Evolutionary conservation across 352 stramenopile genomes (phyloP).

Genomic region (Globisporangium abappressorium): DNA sequence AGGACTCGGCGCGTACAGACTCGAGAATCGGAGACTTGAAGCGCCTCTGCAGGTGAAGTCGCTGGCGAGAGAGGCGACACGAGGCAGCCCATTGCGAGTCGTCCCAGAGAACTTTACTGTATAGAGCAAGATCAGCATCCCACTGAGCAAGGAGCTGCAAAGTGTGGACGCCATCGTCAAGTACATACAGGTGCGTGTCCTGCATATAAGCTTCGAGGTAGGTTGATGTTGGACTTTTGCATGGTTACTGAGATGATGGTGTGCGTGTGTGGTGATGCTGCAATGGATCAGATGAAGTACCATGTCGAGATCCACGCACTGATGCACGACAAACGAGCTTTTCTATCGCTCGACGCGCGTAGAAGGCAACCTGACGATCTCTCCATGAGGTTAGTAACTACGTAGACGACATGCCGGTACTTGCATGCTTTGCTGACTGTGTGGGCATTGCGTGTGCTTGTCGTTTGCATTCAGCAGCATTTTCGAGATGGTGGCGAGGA

Average conservation of each 20-base stretch:
- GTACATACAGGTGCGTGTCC: conserved; percentile 27
- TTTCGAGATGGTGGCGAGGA: conserved; percentile 7
- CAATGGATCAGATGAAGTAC: conserved; percentile 6
- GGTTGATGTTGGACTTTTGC: not conserved
- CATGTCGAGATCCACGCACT: conserved; percentile 15
- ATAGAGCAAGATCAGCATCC: conserved; percentile 35
- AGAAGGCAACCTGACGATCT: not conserved
- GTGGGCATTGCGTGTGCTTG: not conserved
- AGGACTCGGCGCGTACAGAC: conserved; percentile 6
- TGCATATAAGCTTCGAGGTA: not conserved
- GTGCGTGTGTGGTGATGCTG: not conserved
- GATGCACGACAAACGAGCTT: not conserved
- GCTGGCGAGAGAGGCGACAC: conserved; percentile 27
- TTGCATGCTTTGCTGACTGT: not conserved
- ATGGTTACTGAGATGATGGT: not conserved
- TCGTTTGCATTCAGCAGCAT: conserved; percentile 4
- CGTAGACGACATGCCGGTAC: not conserved
- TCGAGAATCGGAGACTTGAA: not conserved
- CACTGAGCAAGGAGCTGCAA: conserved; percentile 22
- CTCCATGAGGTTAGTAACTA: conserved; percentile 3
- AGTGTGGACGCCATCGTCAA: conserved; percentile 20
- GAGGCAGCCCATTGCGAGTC: conserved; percentile 23
- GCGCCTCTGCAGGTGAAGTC: conserved; percentile 21
- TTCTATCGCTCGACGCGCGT: conserved; percentile 11
- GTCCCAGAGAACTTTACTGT: conserved; percentile 31